Conservation (phyloP, 2,329 filamentous ascomycete species). For the Cladophialophora immunda region DNA sequence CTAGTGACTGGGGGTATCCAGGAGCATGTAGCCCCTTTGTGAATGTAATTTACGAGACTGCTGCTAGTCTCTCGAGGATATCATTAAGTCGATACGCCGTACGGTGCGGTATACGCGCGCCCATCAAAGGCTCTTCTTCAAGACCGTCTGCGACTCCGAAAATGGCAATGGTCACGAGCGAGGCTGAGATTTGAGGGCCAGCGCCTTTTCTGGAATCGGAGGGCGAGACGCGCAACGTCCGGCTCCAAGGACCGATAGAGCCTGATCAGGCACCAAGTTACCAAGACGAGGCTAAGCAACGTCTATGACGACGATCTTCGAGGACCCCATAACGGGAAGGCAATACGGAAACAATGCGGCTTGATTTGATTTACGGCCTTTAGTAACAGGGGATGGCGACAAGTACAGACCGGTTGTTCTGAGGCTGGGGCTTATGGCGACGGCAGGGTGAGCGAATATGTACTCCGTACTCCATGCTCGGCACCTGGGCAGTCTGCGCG, state of each 20-base stretch:
- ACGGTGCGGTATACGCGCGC: background rate
- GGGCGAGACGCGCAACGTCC: background rate
- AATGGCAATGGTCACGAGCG: background rate
- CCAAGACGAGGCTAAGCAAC: background rate
- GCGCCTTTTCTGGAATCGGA: background rate
- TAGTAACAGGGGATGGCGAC: background rate
- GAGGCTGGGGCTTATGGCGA: constrained; percentile 15
- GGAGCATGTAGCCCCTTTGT: background rate
- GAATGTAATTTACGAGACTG: background rate
- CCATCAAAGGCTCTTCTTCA: background rate
- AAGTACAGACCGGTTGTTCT: background rate
- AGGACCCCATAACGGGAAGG: background rate
- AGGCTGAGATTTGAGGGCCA: background rate
- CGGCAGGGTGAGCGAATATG: background rate
- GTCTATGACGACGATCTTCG: background rate
- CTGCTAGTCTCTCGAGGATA: background rate
- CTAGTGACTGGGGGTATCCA: background rate
- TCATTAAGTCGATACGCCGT: background rate
- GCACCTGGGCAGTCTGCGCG: no score
- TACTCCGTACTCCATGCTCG: no score
- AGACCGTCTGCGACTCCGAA: background rate
- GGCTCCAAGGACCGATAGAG: constrained; percentile 1
- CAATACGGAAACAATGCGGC: background rate
- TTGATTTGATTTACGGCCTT: background rate
- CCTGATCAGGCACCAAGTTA: background rate